Conservation (phyloP, 495 filamentous ascomycete genomes). For the Penicillium coprophilum region DNA sequence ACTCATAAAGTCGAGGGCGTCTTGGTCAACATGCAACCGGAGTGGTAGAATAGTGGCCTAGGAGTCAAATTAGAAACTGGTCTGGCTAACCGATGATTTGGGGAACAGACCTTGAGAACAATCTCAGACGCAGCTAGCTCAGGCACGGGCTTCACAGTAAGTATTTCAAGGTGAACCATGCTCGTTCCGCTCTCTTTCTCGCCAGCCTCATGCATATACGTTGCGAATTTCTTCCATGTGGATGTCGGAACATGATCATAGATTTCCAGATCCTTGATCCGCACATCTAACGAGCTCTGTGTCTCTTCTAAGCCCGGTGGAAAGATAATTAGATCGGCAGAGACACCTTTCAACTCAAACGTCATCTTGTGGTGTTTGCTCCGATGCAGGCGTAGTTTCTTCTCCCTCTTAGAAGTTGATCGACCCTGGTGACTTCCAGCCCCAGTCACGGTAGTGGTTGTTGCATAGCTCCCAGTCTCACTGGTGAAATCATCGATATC, state of each 20-base stretch:
- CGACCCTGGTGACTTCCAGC: constrained; percentile 55
- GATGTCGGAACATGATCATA: constrained; percentile 94
- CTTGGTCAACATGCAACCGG: constrained; percentile 93
- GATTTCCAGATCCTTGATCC: constrained; percentile 79
- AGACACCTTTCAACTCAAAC: constrained; percentile 86
- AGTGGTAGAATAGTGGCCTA: constrained; percentile 80
- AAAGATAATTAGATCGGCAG: constrained; percentile 80
- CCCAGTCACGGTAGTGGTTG: constrained; percentile 62
- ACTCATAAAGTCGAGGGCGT: constrained; percentile 95
- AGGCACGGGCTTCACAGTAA: constrained; percentile 81
- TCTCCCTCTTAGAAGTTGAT: constrained; percentile 46
- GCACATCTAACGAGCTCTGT: constrained; percentile 80
- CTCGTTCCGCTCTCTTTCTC: constrained; percentile 78
- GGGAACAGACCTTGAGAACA: constrained; percentile 65
- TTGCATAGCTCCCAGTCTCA: constrained; percentile 84
- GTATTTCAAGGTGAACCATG: constrained; percentile 86
- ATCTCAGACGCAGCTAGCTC: constrained; percentile 87
- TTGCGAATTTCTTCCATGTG: constrained; percentile 97
- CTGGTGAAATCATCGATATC: constrained; percentile 82
- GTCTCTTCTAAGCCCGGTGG: constrained; percentile 76
- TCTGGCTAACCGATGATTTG: neutral
- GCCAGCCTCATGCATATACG: constrained; percentile 83
- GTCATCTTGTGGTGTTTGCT: constrained; percentile 94
- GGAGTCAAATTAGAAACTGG: constrained; percentile 3
- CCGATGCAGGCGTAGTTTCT: constrained; percentile 71